phyloP scores from a whole-genome alignment of 164 flowering plant genomes.

The Aristolochia californica region DNA sequence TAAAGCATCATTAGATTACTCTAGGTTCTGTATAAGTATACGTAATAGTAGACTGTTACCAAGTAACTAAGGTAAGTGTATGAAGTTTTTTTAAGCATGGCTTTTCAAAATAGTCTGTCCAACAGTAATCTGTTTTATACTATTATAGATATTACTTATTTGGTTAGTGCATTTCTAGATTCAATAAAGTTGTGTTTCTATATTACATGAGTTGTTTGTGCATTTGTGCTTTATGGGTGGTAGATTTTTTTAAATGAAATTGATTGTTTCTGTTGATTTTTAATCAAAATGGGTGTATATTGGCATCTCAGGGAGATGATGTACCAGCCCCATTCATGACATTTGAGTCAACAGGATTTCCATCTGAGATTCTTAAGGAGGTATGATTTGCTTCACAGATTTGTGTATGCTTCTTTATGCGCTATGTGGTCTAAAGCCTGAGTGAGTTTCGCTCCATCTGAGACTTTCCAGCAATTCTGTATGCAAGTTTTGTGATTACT shows the following conservation, averaged over 20 bases:
- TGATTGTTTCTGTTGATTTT: not conserved
- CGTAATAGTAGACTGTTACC: no score
- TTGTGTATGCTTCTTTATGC: not conserved
- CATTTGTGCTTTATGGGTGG: not conserved
- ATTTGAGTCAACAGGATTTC: slow-evolving; percentile 79
- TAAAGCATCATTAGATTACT: no score
- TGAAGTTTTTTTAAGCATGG: no score
- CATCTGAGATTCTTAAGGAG: slow-evolving; percentile 83
- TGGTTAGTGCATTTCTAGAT: no score
- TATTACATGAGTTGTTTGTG: not conserved
- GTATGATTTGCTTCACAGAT: slow-evolving; percentile 27
- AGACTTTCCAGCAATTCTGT: slow-evolving; percentile 14
- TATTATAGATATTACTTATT: no score
- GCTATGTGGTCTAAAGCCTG: slow-evolving; percentile 1
- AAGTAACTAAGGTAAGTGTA: no score
- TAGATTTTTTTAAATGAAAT: not conserved
- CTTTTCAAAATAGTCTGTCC: no score
- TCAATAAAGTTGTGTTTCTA: no score
- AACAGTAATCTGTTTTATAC: no score
- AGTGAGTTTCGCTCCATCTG: slow-evolving; percentile 10
- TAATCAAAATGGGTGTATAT: not conserved
- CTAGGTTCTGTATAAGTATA: no score
- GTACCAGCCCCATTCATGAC: slow-evolving; percentile 71
- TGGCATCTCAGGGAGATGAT: slow-evolving; percentile 44
- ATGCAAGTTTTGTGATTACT: slow-evolving; percentile 20